These are phyloP conservation scores for Silene noctiflora DNA, from an alignment of 179 eudicot genomes.

Conservation along the genomic window DNA sequence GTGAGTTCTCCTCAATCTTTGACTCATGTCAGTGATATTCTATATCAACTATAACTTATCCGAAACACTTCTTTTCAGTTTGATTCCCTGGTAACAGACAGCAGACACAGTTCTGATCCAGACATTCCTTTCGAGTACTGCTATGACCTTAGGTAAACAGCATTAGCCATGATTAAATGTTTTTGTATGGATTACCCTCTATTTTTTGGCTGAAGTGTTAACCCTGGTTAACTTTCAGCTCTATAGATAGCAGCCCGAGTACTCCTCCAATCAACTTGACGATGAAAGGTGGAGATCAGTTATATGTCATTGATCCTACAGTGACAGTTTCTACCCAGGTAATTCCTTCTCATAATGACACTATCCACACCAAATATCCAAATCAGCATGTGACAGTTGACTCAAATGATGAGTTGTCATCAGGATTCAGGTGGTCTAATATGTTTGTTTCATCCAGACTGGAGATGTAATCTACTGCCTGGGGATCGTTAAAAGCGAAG, in stretches of 20 bases:
- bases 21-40: neutral
- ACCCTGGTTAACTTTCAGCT: conserved; percentile 39
- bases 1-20: conserved; percentile 42
- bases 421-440: neutral
- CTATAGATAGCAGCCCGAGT: conserved; percentile 31
- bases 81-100: conserved; percentile 54
- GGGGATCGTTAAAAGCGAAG: conserved; percentile 63
- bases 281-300: conserved; percentile 64
- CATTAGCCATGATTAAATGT: neutral
- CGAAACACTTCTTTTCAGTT: conserved; percentile 45
- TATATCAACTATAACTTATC: conserved; percentile 7
- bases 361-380: conserved; percentile 47
- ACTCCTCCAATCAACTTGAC: conserved; percentile 56
- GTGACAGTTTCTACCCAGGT: conserved; percentile 40
- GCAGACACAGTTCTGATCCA: conserved; percentile 40
- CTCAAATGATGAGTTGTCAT: neutral
- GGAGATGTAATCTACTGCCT: conserved; percentile 51
- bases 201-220: conserved; percentile 6
- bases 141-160: conserved; percentile 56
- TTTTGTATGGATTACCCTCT: conserved; percentile 16
- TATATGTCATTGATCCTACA: conserved; percentile 48
- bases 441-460: conserved; percentile 31
- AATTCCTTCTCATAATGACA: conserved; percentile 42
- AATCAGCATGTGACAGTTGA: conserved; percentile 41
- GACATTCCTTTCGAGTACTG: conserved; percentile 70